Evolutionary conservation across 495 filamentous ascomycete species (phyloP), one percentile per base, ranked within the genome.

Genomic region (Pseudomonodictys pantanalensis): DNA sequence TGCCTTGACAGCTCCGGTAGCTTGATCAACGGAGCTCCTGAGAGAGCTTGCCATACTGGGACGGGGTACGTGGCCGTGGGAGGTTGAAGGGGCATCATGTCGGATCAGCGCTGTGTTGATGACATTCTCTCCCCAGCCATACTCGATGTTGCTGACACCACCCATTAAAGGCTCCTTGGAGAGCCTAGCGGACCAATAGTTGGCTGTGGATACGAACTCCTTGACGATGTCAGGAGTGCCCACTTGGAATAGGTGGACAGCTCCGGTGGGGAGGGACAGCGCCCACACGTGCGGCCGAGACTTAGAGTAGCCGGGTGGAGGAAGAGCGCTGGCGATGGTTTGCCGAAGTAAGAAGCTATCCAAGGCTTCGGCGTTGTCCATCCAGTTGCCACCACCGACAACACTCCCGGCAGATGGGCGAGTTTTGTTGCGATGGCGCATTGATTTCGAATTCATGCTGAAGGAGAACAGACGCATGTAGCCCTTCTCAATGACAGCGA

Each of bases 401-500:
- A 88, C 80, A 20, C 85, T 81, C 26, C 83, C 84, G 8, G 81
- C 82, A 45, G 74, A 72, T 18, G 71, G 74, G 52, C 59, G 50
- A n/a, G 60, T 52, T 64, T 86, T 87, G 38, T 79, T 75, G 69
- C 89, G 90, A 58, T 84, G 81, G 15, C 88, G 83, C 69, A 85
- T 78, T 0, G 87, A 87, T 65, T 91, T 91, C 10, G 70, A 66
- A 2, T 86, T 80, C 17, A 86, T 83, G 56, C 73, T 81, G 77
- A 99, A 99, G 0, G 90, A 92, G 73, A 99, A 99, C 2, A 99
- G 78, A 30, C 89, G 90, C 79, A 99, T 84, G 74, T 86, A 90
- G n/a, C 93, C 93, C 65, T 93, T 95, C 62, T 96, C 90, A 57
- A 99, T 88, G 35, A 99, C 93, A n/a, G 92, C 95, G 70, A 99